Evolutionary conservation across 257 asterid species (phyloP), one percentile per base, ranked within the genome.

Genomic region (Plantago major): DNA sequence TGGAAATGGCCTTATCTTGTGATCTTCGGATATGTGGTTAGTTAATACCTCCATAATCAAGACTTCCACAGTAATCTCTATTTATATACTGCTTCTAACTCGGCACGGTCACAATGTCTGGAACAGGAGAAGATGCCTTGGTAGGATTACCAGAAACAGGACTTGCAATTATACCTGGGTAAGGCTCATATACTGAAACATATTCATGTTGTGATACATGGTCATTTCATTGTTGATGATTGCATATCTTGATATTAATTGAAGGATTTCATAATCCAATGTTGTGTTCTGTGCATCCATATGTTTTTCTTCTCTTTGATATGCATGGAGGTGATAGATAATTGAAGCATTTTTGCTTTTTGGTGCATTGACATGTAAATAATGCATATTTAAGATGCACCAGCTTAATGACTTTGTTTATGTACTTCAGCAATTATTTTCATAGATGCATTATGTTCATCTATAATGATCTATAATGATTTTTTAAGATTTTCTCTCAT

Each of bases 161-260:
- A 55, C 97, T 92, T 67, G 98, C 98, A 18, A 80, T 92, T 72
- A 92, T 92, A 66, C 98, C 97, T 44, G 97, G 97, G 98, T 88
- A 75, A 62, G 79, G 60, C 52, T 28, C 51, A 54, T 67, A 3
- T 55, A 55, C 43, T 26, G 17, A 46, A 33, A 10, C 46, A 19
- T 7, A 17, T 18, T 19, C 42, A 33, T 33, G 40, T 33, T 62
- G 56, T 58, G 57, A 58, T 46, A 63, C 48, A 55, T 45, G 9
- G 18, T 43, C 26, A 44, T 33, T 53, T 54, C 12, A 33, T 37
- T 8, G 51, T 61, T 12, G 10, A 37, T 22, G 37, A 47, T 38
- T 49, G 49, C 8, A 14, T 37, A 49, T 55, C 18, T 56, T 53
- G 12, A 26, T 44, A 18, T 4, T 47, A 26, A 18, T 42, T 10